phyloP scores from a whole-genome alignment of 805 yeast species.

The Candida alai region DNA sequence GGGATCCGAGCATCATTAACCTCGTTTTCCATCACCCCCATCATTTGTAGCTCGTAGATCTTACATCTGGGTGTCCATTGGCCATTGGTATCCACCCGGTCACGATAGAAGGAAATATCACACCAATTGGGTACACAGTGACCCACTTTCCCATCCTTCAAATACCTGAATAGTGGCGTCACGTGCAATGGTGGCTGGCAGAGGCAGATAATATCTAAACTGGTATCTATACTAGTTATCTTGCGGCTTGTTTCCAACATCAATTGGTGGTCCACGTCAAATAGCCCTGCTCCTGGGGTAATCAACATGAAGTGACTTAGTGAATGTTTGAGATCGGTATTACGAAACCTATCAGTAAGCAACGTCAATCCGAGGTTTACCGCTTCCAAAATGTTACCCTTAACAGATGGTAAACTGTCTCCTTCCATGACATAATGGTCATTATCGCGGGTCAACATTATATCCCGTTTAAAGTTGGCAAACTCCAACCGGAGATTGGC shows the following conservation, averaged over 20 bases:
- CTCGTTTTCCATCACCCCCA: constrained; percentile 96
- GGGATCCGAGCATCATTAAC: constrained; percentile 64
- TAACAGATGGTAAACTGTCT: constrained; percentile 75
- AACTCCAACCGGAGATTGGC: constrained; percentile 80
- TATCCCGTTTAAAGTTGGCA: constrained; percentile 72
- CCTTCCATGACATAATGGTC: constrained; percentile 46
- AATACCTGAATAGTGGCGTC: constrained; percentile 80
- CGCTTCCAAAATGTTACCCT: constrained; percentile 86
- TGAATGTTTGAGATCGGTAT: constrained; percentile 84
- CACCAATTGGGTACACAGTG: constrained; percentile 94
- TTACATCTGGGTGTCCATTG: constrained; percentile 95
- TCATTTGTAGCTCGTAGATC: constrained; percentile 94
- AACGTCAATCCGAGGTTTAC: constrained; percentile 78
- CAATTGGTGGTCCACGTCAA: constrained; percentile 82
- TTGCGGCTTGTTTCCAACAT: constrained; percentile 72
- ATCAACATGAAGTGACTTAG: constrained; percentile 85
- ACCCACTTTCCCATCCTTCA: constrained; percentile 46
- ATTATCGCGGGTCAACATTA: constrained; percentile 42
- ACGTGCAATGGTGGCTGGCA: constrained; percentile 90
- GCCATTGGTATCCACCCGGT: constrained; percentile 33
- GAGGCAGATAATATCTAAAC: constrained; percentile 83
- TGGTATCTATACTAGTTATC: constrained; percentile 73
- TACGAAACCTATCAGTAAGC: constrained; percentile 71
- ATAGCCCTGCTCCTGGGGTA: constrained; percentile 91
- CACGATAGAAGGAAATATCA: constrained; percentile 88